Percentiles rank a stretch among this genome's conserved stretches.
Conservation (phyloP, 495 filamentous ascomycete species). For the Hyaloscypha finlandica region DNA sequence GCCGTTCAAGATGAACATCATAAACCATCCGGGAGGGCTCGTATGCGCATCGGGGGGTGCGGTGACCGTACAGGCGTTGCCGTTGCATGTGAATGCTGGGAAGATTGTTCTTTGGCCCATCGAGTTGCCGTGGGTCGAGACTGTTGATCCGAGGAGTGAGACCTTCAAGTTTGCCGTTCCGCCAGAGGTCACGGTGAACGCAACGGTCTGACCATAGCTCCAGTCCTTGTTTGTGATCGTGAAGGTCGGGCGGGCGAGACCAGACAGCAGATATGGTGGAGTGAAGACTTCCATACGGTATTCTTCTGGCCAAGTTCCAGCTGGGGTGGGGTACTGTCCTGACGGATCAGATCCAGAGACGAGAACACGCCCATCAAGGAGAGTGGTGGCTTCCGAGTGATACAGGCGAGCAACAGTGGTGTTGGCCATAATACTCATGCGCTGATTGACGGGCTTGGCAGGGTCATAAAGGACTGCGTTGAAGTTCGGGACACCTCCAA, state of each 20-base stretch:
- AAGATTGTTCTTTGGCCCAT: constrained; percentile 65
- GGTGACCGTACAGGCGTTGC: constrained; percentile 48
- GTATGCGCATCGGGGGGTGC: constrained; percentile 55
- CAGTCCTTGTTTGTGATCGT: constrained; percentile 52
- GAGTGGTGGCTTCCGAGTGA: constrained; percentile 65
- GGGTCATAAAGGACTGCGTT: constrained; percentile 69
- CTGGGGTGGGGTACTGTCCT: constrained; percentile 34
- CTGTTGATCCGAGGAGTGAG: constrained; percentile 57
- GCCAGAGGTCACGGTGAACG: constrained; percentile 35
- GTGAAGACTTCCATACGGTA: constrained; percentile 68
- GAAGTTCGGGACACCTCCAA: constrained; percentile 54
- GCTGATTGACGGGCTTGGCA: constrained; percentile 49
- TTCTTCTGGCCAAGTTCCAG: constrained; percentile 44
- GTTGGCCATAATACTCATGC: constrained; percentile 65
- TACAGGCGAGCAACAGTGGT: constrained; percentile 65
- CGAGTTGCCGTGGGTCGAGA: constrained; percentile 64
- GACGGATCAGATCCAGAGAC: constrained; percentile 67
- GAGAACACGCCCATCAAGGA: constrained; percentile 66
- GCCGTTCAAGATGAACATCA: constrained; percentile 60
- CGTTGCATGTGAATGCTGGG: constrained; percentile 42
- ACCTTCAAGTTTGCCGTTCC: constrained; percentile 46
- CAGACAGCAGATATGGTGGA: constrained; percentile 60
- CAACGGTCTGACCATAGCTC: constrained; percentile 47
- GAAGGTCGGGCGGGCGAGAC: constrained; percentile 50
- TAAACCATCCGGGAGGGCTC: constrained; percentile 63